Evolutionary conservation across 768 basidiomycete genomes (phyloP).

Genomic region (Coprinellus micaceus): DNA sequence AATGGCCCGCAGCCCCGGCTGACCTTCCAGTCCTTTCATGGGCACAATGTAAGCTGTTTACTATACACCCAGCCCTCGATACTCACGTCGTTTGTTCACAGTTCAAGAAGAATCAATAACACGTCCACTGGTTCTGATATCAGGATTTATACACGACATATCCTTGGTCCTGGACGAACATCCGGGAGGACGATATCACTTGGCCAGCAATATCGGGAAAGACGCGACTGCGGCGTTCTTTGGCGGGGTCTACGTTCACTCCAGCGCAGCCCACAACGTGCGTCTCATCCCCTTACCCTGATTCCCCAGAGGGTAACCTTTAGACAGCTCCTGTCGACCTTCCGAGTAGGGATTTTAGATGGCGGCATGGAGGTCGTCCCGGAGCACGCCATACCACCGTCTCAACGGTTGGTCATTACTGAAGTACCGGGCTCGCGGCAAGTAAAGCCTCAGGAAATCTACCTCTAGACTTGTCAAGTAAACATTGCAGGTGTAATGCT

Average conservation of each 20-base stretch:
- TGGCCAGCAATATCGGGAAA: slow-evolving; percentile 64
- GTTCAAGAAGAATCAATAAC: slow-evolving; percentile 63
- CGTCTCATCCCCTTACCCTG: slow-evolving; percentile 17
- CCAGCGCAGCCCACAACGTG: slow-evolving; percentile 79
- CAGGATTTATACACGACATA: slow-evolving; percentile 87
- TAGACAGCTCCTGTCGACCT: slow-evolving; percentile 58
- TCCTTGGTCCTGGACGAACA: slow-evolving; percentile 69
- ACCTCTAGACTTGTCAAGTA: no score
- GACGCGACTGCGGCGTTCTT: slow-evolving; percentile 85
- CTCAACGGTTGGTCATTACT: slow-evolving; percentile 13
- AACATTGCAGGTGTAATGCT: no score
- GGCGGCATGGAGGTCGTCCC: slow-evolving; percentile 22
- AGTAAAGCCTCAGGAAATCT: background rate
- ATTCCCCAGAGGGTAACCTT: background rate
- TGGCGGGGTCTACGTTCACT: slow-evolving; percentile 80
- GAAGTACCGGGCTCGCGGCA: background rate
- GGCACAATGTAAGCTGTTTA: slow-evolving; percentile 63
- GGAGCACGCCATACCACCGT: slow-evolving; percentile 11
- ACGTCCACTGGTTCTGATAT: slow-evolving; percentile 65
- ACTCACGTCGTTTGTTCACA: slow-evolving; percentile 20
- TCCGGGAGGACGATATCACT: slow-evolving; percentile 68
- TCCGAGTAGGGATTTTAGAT: slow-evolving; percentile 25
- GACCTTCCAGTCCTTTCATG: slow-evolving; percentile 75
- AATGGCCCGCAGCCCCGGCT: slow-evolving; percentile 56
- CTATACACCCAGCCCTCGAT: background rate